Percentiles rank a stretch among this genome's conserved stretches.
These are phyloP conservation scores for Tylopilus balloui DNA, from an alignment of 768 basidiomycete genomes.

Conservation along the genomic window DNA sequence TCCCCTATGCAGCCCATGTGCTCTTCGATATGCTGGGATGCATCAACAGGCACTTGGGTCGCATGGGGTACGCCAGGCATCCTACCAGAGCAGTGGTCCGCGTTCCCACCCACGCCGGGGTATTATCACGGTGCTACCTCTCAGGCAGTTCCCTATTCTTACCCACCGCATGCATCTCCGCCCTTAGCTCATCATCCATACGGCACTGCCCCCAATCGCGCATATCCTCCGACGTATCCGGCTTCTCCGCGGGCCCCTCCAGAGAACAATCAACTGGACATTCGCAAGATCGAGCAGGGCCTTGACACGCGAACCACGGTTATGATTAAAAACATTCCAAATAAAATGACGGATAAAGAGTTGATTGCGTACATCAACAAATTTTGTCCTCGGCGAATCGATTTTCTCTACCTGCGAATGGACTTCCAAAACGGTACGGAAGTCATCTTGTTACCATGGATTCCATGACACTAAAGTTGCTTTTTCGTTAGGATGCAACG, in stretches of 20 bases:
- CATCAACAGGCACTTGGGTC: constrained; percentile 27
- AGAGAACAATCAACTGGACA: constrained; percentile 58
- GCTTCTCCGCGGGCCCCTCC: constrained; percentile 27
- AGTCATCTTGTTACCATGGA: background rate
- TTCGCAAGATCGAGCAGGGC: constrained; percentile 71
- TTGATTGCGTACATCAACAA: constrained; percentile 61
- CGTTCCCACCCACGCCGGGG: constrained; percentile 23
- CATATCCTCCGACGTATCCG: constrained; percentile 21
- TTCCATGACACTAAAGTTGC: constrained; percentile 2
- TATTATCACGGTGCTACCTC: constrained; percentile 27
- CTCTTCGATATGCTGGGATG: constrained; percentile 29
- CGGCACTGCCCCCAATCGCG: constrained; percentile 13
- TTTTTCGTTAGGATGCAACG: constrained; percentile 59
- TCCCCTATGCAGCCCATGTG: constrained; percentile 28
- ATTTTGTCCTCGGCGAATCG: constrained; percentile 72
- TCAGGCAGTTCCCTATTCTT: constrained; percentile 25
- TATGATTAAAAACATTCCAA: constrained; percentile 91
- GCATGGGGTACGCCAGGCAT: constrained; percentile 27
- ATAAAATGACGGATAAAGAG: constrained; percentile 82
- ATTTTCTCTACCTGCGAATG: constrained; percentile 86
- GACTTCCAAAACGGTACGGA: constrained; percentile 73
- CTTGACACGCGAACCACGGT: constrained; percentile 78
- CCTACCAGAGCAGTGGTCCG: constrained; percentile 29
- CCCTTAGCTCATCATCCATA: constrained; percentile 20
- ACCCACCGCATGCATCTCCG: constrained; percentile 25